Percentiles rank a stretch among this genome's conserved stretches.
phyloP scores from a whole-genome alignment of 139 green algal species.

The Chlorella vulgaris region DNA sequence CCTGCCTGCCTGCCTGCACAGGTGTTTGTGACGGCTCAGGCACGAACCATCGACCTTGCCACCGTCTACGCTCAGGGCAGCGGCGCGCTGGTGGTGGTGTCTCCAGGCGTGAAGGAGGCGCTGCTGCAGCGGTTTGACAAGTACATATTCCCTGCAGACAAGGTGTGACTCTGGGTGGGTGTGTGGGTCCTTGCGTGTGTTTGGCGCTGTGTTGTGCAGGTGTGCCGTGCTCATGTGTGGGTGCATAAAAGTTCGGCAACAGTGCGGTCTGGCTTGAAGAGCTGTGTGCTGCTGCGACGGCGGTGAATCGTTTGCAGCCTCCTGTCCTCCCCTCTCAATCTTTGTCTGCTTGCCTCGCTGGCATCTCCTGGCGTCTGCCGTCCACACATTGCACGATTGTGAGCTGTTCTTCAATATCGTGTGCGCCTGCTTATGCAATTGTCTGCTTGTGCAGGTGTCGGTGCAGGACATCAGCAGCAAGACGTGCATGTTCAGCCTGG shows the following conservation, averaged over 20 bases:
- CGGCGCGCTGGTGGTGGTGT: slow-evolving; percentile 66
- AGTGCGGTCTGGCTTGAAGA: no score
- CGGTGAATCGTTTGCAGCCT: no score
- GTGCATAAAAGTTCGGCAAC: background rate
- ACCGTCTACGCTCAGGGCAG: slow-evolving; percentile 51
- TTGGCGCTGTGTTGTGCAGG: no score
- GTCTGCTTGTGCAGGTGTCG: slow-evolving; percentile 45
- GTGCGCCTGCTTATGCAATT: background rate
- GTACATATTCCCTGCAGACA: slow-evolving; percentile 77
- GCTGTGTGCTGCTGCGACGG: no score
- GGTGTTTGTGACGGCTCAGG: slow-evolving; percentile 73
- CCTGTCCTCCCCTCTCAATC: no score
- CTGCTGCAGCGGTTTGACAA: slow-evolving; percentile 73
- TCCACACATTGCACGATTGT: no score
- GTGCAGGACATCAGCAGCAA: slow-evolving; percentile 57
- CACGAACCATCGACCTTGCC: slow-evolving; percentile 68
- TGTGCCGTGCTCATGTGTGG: background rate
- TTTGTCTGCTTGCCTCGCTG: no score
- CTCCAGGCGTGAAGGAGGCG: slow-evolving; percentile 44
- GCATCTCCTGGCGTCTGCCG: no score
- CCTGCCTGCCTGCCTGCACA: slow-evolving; percentile 23
- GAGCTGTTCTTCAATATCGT: no score
- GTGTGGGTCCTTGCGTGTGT: background rate
- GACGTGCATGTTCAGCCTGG: slow-evolving; percentile 67
- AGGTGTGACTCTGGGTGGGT: slow-evolving; percentile 44